These are phyloP conservation scores for Calonectria henricotiae DNA, from an alignment of 2,329 filamentous ascomycete genomes.

Conservation along the genomic window DNA sequence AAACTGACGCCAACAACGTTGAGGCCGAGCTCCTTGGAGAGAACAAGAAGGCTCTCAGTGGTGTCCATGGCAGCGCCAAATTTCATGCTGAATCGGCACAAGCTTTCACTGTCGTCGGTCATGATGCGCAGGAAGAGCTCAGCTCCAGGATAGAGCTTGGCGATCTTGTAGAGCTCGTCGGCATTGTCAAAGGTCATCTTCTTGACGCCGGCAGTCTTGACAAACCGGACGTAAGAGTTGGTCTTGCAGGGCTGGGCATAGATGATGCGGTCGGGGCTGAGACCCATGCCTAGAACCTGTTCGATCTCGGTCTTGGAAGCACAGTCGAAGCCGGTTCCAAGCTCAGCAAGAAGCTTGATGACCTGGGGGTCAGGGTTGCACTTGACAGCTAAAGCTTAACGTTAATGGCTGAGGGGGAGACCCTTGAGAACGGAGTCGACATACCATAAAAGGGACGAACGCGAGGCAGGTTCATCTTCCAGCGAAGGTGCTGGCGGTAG, in stretches of 20 bases:
- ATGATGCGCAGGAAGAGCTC: conserved; percentile 95
- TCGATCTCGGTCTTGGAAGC: conserved; percentile 98
- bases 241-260: conserved; percentile 99
- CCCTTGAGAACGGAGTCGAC: conserved; percentile 50
- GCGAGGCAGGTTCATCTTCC: conserved; percentile 94
- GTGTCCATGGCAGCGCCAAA: conserved; percentile 93
- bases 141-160: conserved; percentile 89
- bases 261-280: conserved; percentile 93
- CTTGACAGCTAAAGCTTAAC: conserved; percentile 83
- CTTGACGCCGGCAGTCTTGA: conserved; percentile 86
- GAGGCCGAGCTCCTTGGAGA: conserved; percentile 87
- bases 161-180: conserved; percentile 98
- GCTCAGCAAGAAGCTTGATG: conserved; percentile 86
- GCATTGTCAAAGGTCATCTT: conserved; percentile 99
- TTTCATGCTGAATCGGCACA: conserved; percentile 97
- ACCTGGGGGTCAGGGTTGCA: conserved; percentile 97
- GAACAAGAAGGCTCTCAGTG: conserved; percentile 81
- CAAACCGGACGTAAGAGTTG: conserved; percentile 96
- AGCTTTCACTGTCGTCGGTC: conserved; percentile 94
- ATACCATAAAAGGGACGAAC: conserved; percentile 97
- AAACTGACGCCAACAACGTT: conserved; percentile 98
- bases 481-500: conserved; percentile 98
- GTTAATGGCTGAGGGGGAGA: conserved; percentile 25
- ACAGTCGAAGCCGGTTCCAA: conserved; percentile 98
- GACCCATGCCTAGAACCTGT: conserved; percentile 85